A percentile compares a stretch with the other conserved stretches of the same genome.
phyloP scores from a whole-genome alignment of 2,329 filamentous ascomycete genomes.

The Penicillium sclerotigenum region DNA sequence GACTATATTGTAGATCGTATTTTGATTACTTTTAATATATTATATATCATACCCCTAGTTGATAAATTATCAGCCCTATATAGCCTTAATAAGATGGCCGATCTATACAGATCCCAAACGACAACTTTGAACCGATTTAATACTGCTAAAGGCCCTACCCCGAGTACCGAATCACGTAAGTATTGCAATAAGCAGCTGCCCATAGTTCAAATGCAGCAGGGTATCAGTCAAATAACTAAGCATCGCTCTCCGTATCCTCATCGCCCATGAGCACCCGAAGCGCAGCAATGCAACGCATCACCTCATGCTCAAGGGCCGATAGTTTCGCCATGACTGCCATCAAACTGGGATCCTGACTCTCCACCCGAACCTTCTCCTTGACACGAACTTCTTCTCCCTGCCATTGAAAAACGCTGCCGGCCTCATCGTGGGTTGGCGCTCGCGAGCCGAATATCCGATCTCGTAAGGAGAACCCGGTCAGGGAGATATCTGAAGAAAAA shows the following conservation, averaged over 20 bases:
- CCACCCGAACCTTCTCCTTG: slow-evolving; percentile 82
- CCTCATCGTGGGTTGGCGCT: slow-evolving; percentile 72
- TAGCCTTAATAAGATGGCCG: background rate
- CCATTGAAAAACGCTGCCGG: slow-evolving; percentile 71
- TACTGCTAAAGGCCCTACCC: background rate
- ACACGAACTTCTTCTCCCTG: slow-evolving; percentile 72
- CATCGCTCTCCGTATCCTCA: slow-evolving; percentile 46
- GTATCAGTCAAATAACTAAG: slow-evolving; percentile 7
- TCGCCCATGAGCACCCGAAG: slow-evolving; percentile 75
- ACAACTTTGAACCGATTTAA: background rate
- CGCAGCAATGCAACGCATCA: slow-evolving; percentile 67
- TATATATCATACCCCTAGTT: too few relatives aligned
- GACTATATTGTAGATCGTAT: background rate
- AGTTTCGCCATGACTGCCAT: slow-evolving; percentile 82
- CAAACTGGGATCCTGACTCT: slow-evolving; percentile 82
- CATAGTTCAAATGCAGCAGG: background rate
- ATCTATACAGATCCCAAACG: background rate
- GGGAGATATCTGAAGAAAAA: slow-evolving; percentile 65
- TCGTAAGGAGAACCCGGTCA: slow-evolving; percentile 57
- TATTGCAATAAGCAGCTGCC: background rate
- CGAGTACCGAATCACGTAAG: background rate
- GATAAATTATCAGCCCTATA: background rate
- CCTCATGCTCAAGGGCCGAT: slow-evolving; percentile 69
- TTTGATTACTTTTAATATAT: too few relatives aligned
- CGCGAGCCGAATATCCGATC: slow-evolving; percentile 51